Conservation (phyloP, 2,329 filamentous ascomycete genomes). For the Dendrostoma leiphaemia region DNA sequence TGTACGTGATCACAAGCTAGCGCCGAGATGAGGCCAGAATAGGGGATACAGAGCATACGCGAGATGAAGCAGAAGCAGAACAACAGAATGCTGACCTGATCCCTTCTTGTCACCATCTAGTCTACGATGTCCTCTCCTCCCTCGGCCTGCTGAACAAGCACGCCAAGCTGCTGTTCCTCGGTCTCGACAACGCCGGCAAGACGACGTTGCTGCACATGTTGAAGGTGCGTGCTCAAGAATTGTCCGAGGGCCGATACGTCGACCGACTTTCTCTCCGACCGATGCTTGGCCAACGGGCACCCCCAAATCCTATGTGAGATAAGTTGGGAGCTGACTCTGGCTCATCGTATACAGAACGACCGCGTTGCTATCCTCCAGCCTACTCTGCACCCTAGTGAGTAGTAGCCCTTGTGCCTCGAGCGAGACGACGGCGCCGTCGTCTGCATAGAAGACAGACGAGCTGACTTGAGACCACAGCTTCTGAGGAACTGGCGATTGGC, state of each 20-base stretch:
- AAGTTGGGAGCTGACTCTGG: conserved; percentile 9
- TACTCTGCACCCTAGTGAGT: conserved; percentile 84
- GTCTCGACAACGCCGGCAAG: conserved; percentile 92
- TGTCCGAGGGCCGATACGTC: background rate
- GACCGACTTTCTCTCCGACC: no score
- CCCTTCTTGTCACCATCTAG: conserved; percentile 40
- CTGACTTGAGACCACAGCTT: conserved; percentile 53
- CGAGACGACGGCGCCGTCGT: no score
- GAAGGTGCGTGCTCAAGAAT: conserved; percentile 61
- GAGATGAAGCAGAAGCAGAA: conserved; percentile 17
- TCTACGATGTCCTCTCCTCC: conserved; percentile 86
- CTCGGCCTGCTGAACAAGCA: conserved; percentile 93
- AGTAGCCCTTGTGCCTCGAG: background rate
- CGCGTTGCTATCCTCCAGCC: conserved; percentile 88
- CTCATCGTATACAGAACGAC: conserved; percentile 65
- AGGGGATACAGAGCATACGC: conserved; percentile 16
- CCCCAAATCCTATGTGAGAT: no score
- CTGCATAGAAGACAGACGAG: background rate
- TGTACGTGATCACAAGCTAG: conserved; percentile 57
- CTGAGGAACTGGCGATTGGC: conserved; percentile 88
- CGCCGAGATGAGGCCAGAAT: background rate
- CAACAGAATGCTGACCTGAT: conserved; percentile 27
- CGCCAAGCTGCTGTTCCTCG: conserved; percentile 90
- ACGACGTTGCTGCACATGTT: conserved; percentile 93
- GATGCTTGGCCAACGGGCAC: no score